Conservation (phyloP, 768 basidiomycete genomes). For the Exsudoporus frostii region DNA sequence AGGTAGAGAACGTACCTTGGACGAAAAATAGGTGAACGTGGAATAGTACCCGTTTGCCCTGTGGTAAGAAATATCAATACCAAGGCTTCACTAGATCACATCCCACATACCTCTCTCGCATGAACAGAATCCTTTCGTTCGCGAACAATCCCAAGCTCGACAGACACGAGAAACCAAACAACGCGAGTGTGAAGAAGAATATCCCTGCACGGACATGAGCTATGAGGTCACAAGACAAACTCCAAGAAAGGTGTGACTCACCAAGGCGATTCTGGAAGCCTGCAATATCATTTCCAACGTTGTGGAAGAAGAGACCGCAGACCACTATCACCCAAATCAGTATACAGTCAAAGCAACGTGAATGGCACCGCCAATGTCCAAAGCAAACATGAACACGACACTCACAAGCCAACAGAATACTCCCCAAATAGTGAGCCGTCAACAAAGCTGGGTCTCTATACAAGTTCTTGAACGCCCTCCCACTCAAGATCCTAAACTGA, state of each 20-base stretch:
- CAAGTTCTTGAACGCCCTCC: slow-evolving; percentile 96
- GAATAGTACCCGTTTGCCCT: slow-evolving; percentile 98
- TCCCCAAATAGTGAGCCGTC: slow-evolving; percentile 84
- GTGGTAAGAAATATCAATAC: slow-evolving; percentile 4
- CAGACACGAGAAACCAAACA: slow-evolving; percentile 96
- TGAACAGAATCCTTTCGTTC: slow-evolving; percentile 93
- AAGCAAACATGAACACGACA: slow-evolving; percentile 12
- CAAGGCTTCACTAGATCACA: not conserved
- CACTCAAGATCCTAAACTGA: slow-evolving; percentile 93
- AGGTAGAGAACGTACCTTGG: slow-evolving; percentile 55
- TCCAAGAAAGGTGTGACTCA: slow-evolving; percentile 24
- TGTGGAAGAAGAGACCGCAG: slow-evolving; percentile 91
- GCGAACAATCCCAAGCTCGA: slow-evolving; percentile 93
- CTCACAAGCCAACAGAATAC: slow-evolving; percentile 81
- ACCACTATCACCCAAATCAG: slow-evolving; percentile 49
- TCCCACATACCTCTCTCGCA: slow-evolving; percentile 82
- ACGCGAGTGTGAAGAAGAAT: slow-evolving; percentile 95
- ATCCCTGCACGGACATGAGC: slow-evolving; percentile 48
- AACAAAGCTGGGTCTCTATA: slow-evolving; percentile 93
- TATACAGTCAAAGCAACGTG: not conserved
- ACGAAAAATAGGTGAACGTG: slow-evolving; percentile 92
- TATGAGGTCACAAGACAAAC: not conserved
- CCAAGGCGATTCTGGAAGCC: slow-evolving; percentile 96
- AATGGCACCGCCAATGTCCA: not conserved
- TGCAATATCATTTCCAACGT: slow-evolving; percentile 88